Percentiles rank a stretch among this genome's conserved stretches.
These are phyloP conservation scores for Mucor sp. DNA, from an alignment of 371 early-diverging fungal species.

Conservation along the genomic window DNA sequence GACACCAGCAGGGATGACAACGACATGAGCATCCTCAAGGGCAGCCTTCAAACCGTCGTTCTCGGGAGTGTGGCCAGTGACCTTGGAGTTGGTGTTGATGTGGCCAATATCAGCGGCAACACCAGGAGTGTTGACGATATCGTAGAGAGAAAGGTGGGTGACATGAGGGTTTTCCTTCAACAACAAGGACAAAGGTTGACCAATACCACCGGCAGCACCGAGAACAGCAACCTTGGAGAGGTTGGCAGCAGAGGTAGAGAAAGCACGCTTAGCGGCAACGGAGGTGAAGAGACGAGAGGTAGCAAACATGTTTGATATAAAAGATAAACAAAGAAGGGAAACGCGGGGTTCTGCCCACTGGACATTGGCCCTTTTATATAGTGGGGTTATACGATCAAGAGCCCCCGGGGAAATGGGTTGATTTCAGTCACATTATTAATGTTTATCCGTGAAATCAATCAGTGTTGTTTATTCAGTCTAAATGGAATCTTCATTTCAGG, in stretches of 20 bases:
- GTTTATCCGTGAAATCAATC: conserved; percentile 9
- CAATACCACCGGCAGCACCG: conserved; percentile 93
- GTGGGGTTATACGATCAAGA: not conserved
- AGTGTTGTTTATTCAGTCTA: not conserved
- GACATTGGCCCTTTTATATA: not conserved
- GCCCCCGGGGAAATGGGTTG: conserved; percentile 3
- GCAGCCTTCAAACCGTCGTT: conserved; percentile 85
- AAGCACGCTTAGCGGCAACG: conserved; percentile 70
- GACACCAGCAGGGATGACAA: conserved; percentile 99
- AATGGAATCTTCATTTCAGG: not conserved
- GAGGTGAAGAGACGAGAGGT: conserved; percentile 49
- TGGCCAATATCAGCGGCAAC: conserved; percentile 98
- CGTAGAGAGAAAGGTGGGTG: conserved; percentile 90
- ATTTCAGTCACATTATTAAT: conserved; percentile 13
- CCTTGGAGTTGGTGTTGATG: conserved; percentile 91
- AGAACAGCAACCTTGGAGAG: conserved; percentile 82
- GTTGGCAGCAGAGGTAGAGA: conserved; percentile 63
- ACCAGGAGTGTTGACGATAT: conserved; percentile 96
- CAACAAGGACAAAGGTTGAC: conserved; percentile 89
- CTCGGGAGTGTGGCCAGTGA: conserved; percentile 88
- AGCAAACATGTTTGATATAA: conserved; percentile 47
- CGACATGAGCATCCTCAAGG: conserved; percentile 85
- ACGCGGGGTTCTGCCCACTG: conserved; percentile 16
- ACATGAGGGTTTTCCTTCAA: conserved; percentile 85
- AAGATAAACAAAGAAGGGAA: conserved; percentile 15